phyloP scores from a whole-genome alignment of 2,329 filamentous ascomycete species.

The Paracoccidioides lutzii region DNA sequence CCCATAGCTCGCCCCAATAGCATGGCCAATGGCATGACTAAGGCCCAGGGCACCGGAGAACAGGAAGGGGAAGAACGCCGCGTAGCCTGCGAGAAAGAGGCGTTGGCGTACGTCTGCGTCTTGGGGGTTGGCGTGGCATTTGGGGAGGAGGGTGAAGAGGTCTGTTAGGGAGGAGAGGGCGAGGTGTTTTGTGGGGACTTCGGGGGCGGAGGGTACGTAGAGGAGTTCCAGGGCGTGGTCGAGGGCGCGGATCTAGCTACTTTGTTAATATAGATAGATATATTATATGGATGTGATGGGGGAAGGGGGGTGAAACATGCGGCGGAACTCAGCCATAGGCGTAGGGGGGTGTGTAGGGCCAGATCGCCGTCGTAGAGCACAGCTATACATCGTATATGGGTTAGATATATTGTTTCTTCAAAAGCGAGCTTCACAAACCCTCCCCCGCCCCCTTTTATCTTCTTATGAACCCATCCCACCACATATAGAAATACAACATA shows the following conservation, averaged over 20 bases:
- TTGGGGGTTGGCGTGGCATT: conserved; percentile 6
- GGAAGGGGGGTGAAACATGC: conserved; percentile 1
- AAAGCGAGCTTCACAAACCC: not conserved
- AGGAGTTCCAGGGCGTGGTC: conserved; percentile 11
- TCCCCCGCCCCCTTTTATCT: not conserved
- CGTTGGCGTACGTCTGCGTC: conserved; percentile 9
- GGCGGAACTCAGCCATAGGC: conserved; percentile 9
- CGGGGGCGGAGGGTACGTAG: conserved; percentile 8
- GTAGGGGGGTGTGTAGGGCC: not conserved
- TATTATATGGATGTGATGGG: not conserved
- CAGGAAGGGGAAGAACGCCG: conserved; percentile 7
- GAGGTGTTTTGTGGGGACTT: conserved; percentile 8
- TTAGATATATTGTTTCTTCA: not conserved
- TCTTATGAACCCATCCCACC: not conserved
- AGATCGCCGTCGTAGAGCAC: conserved; percentile 1
- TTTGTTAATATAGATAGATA: not conserved
- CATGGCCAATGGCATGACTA: conserved; percentile 10
- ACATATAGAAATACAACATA: not conserved
- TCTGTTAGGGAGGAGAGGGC: conserved; percentile 6
- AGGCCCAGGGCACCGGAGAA: conserved; percentile 7
- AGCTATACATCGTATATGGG: not conserved
- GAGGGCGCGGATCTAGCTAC: conserved; percentile 9
- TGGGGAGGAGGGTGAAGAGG: conserved; percentile 8
- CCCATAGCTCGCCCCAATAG: conserved; percentile 9
- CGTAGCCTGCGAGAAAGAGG: conserved; percentile 8